Conservation (phyloP, 345 rosid genomes). For the Stellera chamaejasme region DNA sequence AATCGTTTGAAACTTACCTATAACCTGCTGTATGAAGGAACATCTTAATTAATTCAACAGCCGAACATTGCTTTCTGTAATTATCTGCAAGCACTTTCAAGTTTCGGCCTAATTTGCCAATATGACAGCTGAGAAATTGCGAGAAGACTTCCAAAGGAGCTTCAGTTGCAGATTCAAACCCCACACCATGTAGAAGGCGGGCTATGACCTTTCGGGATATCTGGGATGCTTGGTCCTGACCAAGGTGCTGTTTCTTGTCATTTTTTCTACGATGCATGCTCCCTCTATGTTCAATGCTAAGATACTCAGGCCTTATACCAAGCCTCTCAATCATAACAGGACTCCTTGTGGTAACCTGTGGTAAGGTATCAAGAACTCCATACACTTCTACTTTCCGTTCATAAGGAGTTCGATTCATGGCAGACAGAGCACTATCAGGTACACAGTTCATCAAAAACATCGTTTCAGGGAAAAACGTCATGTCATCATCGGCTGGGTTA, state of each 20-base stretch:
- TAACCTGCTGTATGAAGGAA: slow-evolving; percentile 65
- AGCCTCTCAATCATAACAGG: slow-evolving; percentile 81
- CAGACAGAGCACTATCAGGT: slow-evolving; percentile 67
- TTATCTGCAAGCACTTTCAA: slow-evolving; percentile 74
- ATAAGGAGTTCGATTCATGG: slow-evolving; percentile 26
- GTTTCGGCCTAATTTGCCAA: slow-evolving; percentile 56
- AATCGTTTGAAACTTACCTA: slow-evolving; percentile 33
- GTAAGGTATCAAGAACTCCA: slow-evolving; percentile 72
- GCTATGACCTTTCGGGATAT: slow-evolving; percentile 60
- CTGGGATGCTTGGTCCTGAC: slow-evolving; percentile 68
- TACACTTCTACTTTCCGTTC: slow-evolving; percentile 42
- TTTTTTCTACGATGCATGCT: slow-evolving; percentile 43
- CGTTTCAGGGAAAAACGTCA: slow-evolving; percentile 63
- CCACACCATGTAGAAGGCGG: slow-evolving; percentile 42
- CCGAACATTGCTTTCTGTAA: slow-evolving; percentile 82
- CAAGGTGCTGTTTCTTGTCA: slow-evolving; percentile 34
- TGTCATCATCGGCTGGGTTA: slow-evolving; percentile 44
- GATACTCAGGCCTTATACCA: slow-evolving; percentile 66
- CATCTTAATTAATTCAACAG: slow-evolving; percentile 75
- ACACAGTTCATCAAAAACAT: slow-evolving; percentile 73
- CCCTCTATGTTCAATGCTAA: slow-evolving; percentile 66
- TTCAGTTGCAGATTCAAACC: slow-evolving; percentile 80
- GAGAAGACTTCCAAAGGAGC: slow-evolving; percentile 75
- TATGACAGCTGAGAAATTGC: slow-evolving; percentile 59
- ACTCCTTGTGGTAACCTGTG: slow-evolving; percentile 51